These are phyloP conservation scores for Psidium guajava DNA, from an alignment of 345 rosid genomes.

Conservation along the genomic window DNA sequence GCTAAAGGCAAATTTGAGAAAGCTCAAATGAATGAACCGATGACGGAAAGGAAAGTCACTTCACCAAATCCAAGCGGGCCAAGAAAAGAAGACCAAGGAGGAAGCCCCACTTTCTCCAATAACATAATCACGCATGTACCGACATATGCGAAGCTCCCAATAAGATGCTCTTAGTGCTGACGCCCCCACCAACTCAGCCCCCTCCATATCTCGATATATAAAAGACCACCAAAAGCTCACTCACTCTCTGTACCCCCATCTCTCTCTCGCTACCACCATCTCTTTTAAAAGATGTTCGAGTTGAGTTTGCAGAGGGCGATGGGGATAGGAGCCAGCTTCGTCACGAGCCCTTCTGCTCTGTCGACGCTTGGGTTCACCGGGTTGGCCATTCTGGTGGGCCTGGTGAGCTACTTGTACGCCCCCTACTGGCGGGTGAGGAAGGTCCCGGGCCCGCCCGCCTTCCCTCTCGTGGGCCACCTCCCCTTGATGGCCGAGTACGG, in stretches of 20 bases:
- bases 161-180: neutral
- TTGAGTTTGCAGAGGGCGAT: neutral
- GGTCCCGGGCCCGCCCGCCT: constrained; percentile 45
- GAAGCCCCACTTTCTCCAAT: neutral
- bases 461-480: constrained; percentile 73
- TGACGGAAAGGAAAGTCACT: neutral
- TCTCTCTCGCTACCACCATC: neutral
- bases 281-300: neutral
- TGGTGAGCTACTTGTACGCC: constrained; percentile 27
- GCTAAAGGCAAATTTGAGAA: neutral
- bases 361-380: constrained; percentile 20
- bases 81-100: neutral
- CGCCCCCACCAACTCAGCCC: neutral
- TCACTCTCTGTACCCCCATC: neutral
- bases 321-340: neutral
- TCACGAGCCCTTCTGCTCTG: neutral
- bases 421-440: constrained; percentile 35
- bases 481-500: constrained; percentile 88
- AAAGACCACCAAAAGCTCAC: neutral
- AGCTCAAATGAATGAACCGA: neutral
- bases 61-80: neutral
- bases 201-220: neutral
- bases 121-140: neutral
- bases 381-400: constrained; percentile 61
- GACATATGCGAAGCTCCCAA: neutral